phyloP scores from a whole-genome alignment of 176 grass and related monocot species.

The Carex cristatella region DNA sequence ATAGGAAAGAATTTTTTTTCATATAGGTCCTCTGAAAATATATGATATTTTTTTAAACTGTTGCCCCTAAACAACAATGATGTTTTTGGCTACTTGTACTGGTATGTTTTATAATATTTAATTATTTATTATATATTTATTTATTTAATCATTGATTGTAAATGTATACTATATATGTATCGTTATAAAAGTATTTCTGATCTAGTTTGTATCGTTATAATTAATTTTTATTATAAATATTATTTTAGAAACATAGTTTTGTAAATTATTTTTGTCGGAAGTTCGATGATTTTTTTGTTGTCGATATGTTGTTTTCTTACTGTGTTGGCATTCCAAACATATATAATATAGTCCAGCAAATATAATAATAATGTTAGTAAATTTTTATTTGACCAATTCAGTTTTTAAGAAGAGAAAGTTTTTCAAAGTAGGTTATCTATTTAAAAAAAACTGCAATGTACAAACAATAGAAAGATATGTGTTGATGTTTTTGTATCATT shows the following conservation, averaged over 20 bases:
- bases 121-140: not conserved
- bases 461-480: not conserved
- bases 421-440: not conserved
- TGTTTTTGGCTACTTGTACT: not conserved
- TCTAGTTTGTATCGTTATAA: not conserved
- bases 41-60: not conserved
- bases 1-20: not conserved
- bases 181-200: not conserved
- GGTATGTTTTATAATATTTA: not conserved
- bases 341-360: not conserved
- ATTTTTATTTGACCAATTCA: not conserved
- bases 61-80: not conserved
- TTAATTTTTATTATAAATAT: no score
- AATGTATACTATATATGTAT: not conserved
- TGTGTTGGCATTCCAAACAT: no score
- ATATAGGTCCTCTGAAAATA: not conserved
- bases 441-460: not conserved
- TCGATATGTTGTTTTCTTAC: no score
- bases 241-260: no score
- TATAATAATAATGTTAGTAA: not conserved
- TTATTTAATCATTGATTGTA: not conserved
- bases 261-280: no score
- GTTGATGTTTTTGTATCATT: no score
- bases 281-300: no score
- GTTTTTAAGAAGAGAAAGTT: not conserved